These are phyloP conservation scores for Gliomastix tumulicola DNA, from an alignment of 2,329 filamentous ascomycete species.

Conservation along the genomic window DNA sequence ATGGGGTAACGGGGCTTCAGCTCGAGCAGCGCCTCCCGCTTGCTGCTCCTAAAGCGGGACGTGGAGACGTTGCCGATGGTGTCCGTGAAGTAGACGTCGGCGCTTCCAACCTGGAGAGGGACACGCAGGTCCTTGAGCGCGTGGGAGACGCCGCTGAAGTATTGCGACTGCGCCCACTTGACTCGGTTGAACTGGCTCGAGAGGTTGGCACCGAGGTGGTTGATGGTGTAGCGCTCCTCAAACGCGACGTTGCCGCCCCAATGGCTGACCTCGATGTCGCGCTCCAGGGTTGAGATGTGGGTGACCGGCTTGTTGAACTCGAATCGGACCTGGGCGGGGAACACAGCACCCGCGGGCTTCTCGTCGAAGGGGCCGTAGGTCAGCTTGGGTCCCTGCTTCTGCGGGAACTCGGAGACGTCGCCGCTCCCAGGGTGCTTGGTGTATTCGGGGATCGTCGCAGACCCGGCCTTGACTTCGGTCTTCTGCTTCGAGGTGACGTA, in stretches of 20 bases:
- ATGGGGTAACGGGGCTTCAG: slow-evolving; percentile 93
- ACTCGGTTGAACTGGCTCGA: slow-evolving; percentile 67
- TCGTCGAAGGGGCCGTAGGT: slow-evolving; percentile 87
- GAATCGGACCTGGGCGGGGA: slow-evolving; percentile 75
- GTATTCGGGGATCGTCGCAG: slow-evolving; percentile 73
- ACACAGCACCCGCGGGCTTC: slow-evolving; percentile 66
- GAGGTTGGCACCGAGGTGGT: slow-evolving; percentile 78
- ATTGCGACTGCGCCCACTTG: slow-evolving; percentile 65
- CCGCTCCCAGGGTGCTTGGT: slow-evolving; percentile 57
- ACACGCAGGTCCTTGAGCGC: slow-evolving; percentile 79
- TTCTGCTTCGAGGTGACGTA: slow-evolving; percentile 90
- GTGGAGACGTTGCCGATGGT: slow-evolving; percentile 97
- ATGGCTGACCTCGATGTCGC: slow-evolving; percentile 91
- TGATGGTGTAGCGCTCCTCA: slow-evolving; percentile 86
- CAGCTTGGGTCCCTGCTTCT: slow-evolving; percentile 78
- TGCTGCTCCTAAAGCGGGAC: slow-evolving; percentile 73
- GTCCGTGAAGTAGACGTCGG: slow-evolving; percentile 90
- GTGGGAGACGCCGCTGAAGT: slow-evolving; percentile 68
- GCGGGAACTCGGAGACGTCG: slow-evolving; percentile 59
- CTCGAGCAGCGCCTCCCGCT: slow-evolving; percentile 75
- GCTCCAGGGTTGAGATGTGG: slow-evolving; percentile 71
- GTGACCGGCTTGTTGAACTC: slow-evolving; percentile 92
- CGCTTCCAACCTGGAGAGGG: slow-evolving; percentile 70
- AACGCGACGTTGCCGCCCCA: slow-evolving; percentile 97
- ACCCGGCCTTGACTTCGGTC: slow-evolving; percentile 89